Evolutionary conservation across 2,329 filamentous ascomycete species (phyloP).

Genomic region (Botrytis fragariae): DNA sequence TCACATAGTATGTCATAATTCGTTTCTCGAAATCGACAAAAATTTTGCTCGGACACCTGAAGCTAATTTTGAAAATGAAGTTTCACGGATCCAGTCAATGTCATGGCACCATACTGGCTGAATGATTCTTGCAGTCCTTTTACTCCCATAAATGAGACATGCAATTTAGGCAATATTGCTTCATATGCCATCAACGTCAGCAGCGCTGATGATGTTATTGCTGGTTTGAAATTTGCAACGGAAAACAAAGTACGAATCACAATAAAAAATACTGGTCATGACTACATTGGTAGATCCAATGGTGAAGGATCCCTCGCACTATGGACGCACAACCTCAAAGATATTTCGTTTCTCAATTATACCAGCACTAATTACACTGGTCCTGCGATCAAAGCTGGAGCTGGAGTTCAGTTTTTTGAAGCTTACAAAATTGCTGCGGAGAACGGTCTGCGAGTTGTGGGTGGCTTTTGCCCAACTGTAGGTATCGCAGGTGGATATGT

Average conservation of each 20-base stretch:
- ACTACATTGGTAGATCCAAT: constrained; percentile 3
- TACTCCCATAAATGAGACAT: background rate
- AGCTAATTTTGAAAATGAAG: background rate
- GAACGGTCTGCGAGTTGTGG: background rate
- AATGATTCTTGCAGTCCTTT: constrained; percentile 2
- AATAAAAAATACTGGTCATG: constrained; percentile 3
- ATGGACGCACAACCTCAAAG: constrained; percentile 12
- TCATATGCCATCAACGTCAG: background rate
- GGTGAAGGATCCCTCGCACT: background rate
- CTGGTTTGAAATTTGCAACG: background rate
- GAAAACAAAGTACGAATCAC: background rate
- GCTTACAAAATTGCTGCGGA: background rate
- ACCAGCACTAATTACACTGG: background rate
- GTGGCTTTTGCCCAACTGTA: background rate
- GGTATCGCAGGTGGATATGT: constrained; percentile 4
- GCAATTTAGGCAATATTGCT: background rate
- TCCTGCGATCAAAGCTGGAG: background rate
- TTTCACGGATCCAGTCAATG: background rate
- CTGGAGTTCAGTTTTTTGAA: background rate
- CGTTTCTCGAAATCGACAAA: background rate
- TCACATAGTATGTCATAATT: background rate
- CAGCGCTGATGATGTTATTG: background rate
- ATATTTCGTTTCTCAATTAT: background rate
- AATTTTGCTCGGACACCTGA: too few relatives aligned
- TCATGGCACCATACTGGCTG: background rate